Base-by-base conservation (phyloP, 1,284 basidiomycete species). In the Mycosarcoma mackinlayi region DNA sequence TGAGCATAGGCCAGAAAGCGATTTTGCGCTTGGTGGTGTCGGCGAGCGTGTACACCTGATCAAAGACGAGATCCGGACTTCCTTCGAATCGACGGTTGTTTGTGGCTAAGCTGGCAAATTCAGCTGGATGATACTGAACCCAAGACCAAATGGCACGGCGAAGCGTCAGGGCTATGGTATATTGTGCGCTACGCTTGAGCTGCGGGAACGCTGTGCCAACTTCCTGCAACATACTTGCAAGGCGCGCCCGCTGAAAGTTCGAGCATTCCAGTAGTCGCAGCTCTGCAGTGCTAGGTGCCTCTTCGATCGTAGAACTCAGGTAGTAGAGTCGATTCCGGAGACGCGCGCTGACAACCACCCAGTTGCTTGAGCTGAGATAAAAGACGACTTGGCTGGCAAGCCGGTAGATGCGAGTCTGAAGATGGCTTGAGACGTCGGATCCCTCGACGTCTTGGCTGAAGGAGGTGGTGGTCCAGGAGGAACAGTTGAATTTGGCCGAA, bases 131-230 rank as follows among this genome's bases (percentile, higher is more conserved):
- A 14, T 89, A 86, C 44, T 92, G 89, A 46, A 96, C 90, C 93
- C 93, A 97, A 62, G 92, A 92, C 93, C 93, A 95, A 27, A 96
- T 86, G 0, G 92, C 92, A 31, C 88, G 87, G 14, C 92, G 88
- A 30, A 97, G 85, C 18, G 90, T 89, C 6, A 88, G 85, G 0
- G 92, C 89, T 30, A 94, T 86, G 0, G 90, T 88, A 4, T 88
- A 84, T 75, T 93, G 92, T 0, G 89, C 88, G 33, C 91, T 89
- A 38, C 87, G 87, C 74, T 89, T 89, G 87, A 96, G 90, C 79
- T 91, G 92, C 16, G 94, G 88, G 42, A 96, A 88, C 3, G 93
- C 86, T 1, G 90, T 91, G 0, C 90, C 91, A 7, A 96, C 83
- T 78, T 96, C 94, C 89, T 78, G 37, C 27, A 73, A 33, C 47